Evolutionary conservation across 306 rosid species (phyloP).

Genomic region (Begonia peltatifolia): DNA sequence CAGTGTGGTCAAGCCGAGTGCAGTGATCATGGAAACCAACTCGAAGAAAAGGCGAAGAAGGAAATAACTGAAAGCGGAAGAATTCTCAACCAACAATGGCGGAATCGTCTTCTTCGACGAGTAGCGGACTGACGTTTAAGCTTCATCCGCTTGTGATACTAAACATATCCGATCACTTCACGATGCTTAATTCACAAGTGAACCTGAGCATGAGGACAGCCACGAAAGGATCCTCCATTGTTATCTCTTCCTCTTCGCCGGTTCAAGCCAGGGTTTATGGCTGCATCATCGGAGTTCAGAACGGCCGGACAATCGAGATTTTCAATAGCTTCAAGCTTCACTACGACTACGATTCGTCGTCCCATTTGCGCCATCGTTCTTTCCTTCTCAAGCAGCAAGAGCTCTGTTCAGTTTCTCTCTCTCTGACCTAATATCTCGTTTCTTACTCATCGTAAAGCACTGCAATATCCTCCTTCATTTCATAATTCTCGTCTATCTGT

Average conservation of each 20-base stretch:
- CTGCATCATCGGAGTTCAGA: slow-evolving; percentile 92
- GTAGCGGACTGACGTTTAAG: slow-evolving; percentile 97
- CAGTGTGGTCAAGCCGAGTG: too few species aligned
- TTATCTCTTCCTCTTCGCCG: slow-evolving; percentile 16
- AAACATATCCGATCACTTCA: slow-evolving; percentile 87
- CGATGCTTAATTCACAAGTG: slow-evolving; percentile 77
- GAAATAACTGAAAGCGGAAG: neutral
- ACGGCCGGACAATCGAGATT: slow-evolving; percentile 96
- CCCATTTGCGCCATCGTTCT: slow-evolving; percentile 71
- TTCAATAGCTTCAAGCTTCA: slow-evolving; percentile 98
- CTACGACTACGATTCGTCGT: slow-evolving; percentile 53
- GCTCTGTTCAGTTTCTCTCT: slow-evolving; percentile 44
- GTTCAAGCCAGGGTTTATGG: slow-evolving; percentile 47
- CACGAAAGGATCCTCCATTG: slow-evolving; percentile 14
- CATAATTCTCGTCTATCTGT: slow-evolving; percentile 2
- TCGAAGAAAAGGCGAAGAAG: neutral
- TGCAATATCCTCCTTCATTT: neutral
- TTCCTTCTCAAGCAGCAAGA: slow-evolving; percentile 98
- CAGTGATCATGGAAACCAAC: too few species aligned
- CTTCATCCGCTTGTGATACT: slow-evolving; percentile 88
- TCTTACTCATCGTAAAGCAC: neutral
- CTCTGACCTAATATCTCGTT: neutral
- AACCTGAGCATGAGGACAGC: slow-evolving; percentile 30
- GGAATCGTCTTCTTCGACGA: slow-evolving; percentile 32
- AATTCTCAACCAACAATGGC: neutral